Evolutionary conservation across 1,284 basidiomycete genomes (phyloP).

Genomic region (Ustilago tritici): DNA sequence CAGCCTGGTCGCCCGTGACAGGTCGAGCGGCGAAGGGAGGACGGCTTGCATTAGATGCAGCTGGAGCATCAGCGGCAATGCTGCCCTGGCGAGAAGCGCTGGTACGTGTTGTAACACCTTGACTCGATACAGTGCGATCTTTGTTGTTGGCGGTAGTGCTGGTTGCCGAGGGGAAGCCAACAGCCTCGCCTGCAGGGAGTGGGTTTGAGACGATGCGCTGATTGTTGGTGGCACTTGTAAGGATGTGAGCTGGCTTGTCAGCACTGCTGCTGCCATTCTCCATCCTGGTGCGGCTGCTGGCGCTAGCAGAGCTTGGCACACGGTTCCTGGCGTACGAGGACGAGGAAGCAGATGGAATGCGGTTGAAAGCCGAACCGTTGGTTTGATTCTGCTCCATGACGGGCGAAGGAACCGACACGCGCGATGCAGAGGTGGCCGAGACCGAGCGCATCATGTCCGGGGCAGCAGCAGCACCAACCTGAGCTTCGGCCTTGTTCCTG

Average conservation of each 20-base stretch:
- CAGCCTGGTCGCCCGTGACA: constrained; percentile 16
- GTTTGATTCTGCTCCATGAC: constrained; percentile 36
- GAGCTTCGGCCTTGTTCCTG: constrained; percentile 18
- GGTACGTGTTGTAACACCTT: constrained; percentile 10
- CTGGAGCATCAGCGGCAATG: constrained; percentile 8
- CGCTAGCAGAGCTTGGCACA: constrained; percentile 33
- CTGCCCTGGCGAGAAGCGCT: constrained; percentile 9
- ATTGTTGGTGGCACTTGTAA: constrained; percentile 14
- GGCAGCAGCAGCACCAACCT: constrained; percentile 1
- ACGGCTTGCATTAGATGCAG: constrained; percentile 11
- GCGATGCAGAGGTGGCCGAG: constrained; percentile 38
- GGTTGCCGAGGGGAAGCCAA: constrained; percentile 36
- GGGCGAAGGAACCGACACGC: constrained; percentile 40
- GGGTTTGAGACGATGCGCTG: constrained; percentile 33
- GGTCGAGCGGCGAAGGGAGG: constrained; percentile 23
- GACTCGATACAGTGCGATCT: constrained; percentile 15
- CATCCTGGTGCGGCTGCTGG: constrained; percentile 13
- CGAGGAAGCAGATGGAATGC: constrained; percentile 6
- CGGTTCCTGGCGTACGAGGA: constrained; percentile 16
- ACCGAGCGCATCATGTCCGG: constrained; percentile 46
- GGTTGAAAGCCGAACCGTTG: constrained; percentile 2
- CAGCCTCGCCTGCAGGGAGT: constrained; percentile 25
- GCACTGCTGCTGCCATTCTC: constrained; percentile 2
- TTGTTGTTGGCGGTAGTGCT: not conserved
- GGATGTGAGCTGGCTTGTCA: constrained; percentile 7